Percentiles rank a stretch among this genome's conserved stretches.
These are phyloP conservation scores for Phytophthora cactorum DNA, from an alignment of 352 stramenopile species.

Conservation along the genomic window DNA sequence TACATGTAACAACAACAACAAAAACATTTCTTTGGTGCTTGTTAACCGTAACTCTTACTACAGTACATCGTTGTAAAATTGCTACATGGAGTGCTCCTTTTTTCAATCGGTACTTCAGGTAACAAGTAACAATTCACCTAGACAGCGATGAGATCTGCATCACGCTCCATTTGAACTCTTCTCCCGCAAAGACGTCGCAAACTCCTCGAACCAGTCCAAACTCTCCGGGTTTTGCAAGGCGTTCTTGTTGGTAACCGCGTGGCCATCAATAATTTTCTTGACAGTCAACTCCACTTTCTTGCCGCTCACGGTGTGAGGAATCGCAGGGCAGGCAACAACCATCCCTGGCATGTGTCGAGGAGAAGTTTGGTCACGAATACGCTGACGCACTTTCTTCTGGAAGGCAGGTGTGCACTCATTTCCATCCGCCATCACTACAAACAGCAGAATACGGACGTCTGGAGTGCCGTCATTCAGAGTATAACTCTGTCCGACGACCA, in stretches of 20 bases:
- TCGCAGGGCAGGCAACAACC: conserved; percentile 70
- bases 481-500: conserved; percentile 76
- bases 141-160: not conserved
- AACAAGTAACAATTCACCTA: too few relatives aligned
- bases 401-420: conserved; percentile 50
- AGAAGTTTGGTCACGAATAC: conserved; percentile 67
- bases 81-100: too few relatives aligned
- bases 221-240: conserved; percentile 75
- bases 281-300: conserved; percentile 87
- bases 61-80: too few relatives aligned
- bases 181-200: conserved; percentile 37
- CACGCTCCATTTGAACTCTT: conserved; percentile 1
- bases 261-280: conserved; percentile 79
- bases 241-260: conserved; percentile 63
- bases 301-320: conserved; percentile 80
- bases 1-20: too few relatives aligned
- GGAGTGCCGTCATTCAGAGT: conserved; percentile 66
- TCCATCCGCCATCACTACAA: conserved; percentile 62
- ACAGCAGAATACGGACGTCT: conserved; percentile 79
- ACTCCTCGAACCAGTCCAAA: conserved; percentile 62
- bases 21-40: too few relatives aligned
- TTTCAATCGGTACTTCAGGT: too few relatives aligned
- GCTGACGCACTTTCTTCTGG: conserved; percentile 56
- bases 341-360: conserved; percentile 71
- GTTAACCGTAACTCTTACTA: too few relatives aligned